phyloP scores from a whole-genome alignment of 2,329 filamentous ascomycete species.

The Cercospora sp. region DNA sequence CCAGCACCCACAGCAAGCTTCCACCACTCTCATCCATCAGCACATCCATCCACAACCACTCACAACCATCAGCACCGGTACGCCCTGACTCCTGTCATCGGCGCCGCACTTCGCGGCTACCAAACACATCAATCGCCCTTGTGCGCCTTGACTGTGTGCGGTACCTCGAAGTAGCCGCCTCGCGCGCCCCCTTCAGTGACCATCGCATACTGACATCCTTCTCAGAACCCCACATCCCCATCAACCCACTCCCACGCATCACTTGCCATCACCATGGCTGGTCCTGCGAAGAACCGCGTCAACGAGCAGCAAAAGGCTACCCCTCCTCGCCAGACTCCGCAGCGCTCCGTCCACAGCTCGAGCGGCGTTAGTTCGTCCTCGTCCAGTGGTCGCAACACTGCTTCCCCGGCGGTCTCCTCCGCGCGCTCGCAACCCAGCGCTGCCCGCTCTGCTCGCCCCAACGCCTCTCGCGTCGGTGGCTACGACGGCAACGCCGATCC shows the following conservation, averaged over 20 bases:
- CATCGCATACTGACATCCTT: neutral
- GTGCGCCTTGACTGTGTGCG: neutral
- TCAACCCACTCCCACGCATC: neutral
- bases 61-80: slow-evolving; percentile 8
- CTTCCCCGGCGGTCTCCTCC: slow-evolving; percentile 3
- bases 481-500: slow-evolving; percentile 28
- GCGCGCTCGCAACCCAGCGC: neutral
- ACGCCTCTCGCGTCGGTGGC: slow-evolving; percentile 14
- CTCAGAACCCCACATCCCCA: neutral
- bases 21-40: neutral
- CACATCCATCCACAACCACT: slow-evolving; percentile 11
- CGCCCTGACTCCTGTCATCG: neutral
- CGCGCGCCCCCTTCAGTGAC: neutral
- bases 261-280: slow-evolving; percentile 19
- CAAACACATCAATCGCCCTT: neutral
- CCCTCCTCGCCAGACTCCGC: neutral
- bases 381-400: slow-evolving; percentile 15
- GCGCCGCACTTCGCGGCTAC: neutral
- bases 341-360: neutral
- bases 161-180: neutral
- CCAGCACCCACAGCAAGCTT: slow-evolving; percentile 2
- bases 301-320: slow-evolving; percentile 4
- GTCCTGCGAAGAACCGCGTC: slow-evolving; percentile 23
- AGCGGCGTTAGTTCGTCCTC: slow-evolving; percentile 16
- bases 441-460: slow-evolving; percentile 7